Evolutionary conservation across 768 basidiomycete genomes (phyloP), one percentile per base, ranked within the genome.

Genomic region (Boletus rufocinnamomeus): DNA sequence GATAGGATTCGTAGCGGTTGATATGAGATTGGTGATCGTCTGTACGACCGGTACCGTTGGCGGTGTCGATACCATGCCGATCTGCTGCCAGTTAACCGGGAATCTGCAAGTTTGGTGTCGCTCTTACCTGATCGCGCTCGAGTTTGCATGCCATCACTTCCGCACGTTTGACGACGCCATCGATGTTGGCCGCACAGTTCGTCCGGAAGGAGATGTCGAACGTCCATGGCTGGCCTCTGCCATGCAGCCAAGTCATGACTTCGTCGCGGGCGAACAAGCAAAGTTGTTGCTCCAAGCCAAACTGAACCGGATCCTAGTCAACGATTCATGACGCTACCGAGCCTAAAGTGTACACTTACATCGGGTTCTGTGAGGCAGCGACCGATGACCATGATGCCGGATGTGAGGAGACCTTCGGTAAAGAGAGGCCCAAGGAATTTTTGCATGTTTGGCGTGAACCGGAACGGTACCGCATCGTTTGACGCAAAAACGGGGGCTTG

Each of bases 381-480:
- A 6, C 88, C 95, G 52, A 99, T 94, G 2, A 95, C 90, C 81
- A 97, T 89, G 51, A 96, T 86, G 5, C 91, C 87, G 9, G 91
- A 83, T 0, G 92, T 86, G 43, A 99, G 77, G 38, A 97, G 75
- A 9, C 96, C 97, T 72, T 99, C 97, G 1, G 87, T 91, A 43
- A 91, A 88, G 54, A 93, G 83, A 2, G 91, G 89, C 2, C 93
- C 93, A 38, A 98, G 75, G 77, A 99, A 95, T 61, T 84, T 82
- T 74, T 99, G 97, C 78, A 99, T 84, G 74, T 97, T 98, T 4
- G 95, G 95, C 5, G 97, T 98, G 63, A 96, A 85, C 38, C 97
- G 88, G 89, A 99, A 99, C 1, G 97, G 97, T 6, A 98, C 94
- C 3, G 87, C 80, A 65, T 99, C 97, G 63, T 79, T 86, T 19